These are phyloP conservation scores for Hypsizygus ulmarius DNA, from an alignment of 1,284 basidiomycete genomes.

Conservation along the genomic window DNA sequence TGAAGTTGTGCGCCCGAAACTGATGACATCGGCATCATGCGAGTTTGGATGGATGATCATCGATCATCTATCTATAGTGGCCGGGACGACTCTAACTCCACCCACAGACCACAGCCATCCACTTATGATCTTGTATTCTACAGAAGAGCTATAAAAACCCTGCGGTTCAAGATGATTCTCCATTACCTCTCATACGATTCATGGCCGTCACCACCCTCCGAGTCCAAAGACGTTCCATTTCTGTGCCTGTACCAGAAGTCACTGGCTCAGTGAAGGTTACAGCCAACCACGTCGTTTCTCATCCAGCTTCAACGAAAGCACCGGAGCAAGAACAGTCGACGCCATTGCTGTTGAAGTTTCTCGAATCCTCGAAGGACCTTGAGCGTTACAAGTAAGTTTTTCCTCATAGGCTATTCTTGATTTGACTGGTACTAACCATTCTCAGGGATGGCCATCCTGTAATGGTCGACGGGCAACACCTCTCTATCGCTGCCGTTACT, in stretches of 20 bases:
- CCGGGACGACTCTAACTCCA: no score
- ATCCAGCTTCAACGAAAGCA: constrained; percentile 10
- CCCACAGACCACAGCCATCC: no score
- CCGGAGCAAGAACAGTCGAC: constrained; percentile 19
- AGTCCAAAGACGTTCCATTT: constrained; percentile 28
- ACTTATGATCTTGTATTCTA: neutral
- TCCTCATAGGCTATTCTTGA: neutral
- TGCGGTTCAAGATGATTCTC: constrained; percentile 3
- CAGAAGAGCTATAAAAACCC: constrained; percentile 14
- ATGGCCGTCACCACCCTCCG: constrained; percentile 20
- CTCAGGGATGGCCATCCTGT: constrained; percentile 58
- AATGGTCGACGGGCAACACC: constrained; percentile 62
- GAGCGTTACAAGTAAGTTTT: constrained; percentile 50
- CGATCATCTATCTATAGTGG: no score
- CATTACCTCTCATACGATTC: constrained; percentile 2
- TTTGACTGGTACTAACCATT: constrained; percentile 4
- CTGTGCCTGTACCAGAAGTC: constrained; percentile 23
- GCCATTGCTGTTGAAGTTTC: constrained; percentile 45
- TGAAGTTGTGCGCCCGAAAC: constrained; percentile 8
- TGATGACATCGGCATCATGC: constrained; percentile 1
- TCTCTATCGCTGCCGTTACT: constrained; percentile 73
- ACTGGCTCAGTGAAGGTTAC: constrained; percentile 23
- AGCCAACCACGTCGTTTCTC: constrained; percentile 16
- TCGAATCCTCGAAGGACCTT: constrained; percentile 50
- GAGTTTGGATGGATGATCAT: no score